These are phyloP conservation scores for Jamesozyma piceae DNA, from an alignment of 805 yeast species.

Conservation along the genomic window DNA sequence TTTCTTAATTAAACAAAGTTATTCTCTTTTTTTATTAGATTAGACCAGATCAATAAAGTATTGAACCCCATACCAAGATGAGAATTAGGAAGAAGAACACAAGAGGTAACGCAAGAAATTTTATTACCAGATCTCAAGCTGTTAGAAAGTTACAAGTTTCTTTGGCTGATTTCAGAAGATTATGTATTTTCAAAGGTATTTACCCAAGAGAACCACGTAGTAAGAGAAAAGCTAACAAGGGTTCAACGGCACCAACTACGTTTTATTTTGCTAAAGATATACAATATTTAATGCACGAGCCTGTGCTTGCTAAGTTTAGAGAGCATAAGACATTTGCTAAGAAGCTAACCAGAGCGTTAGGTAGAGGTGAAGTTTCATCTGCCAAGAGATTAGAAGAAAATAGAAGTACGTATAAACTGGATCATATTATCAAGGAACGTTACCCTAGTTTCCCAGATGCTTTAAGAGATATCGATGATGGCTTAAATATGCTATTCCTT, in stretches of 20 bases:
- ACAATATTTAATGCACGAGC: constrained; percentile 91
- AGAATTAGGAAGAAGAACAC: constrained; percentile 76
- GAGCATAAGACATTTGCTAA: constrained; percentile 92
- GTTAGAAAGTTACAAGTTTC: constrained; percentile 85
- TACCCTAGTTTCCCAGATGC: constrained; percentile 93
- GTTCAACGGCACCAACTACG: constrained; percentile 93
- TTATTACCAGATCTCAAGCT: constrained; percentile 90
- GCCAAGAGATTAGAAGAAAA: constrained; percentile 78
- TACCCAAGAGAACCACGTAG: constrained; percentile 94
- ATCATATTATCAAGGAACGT: constrained; percentile 86
- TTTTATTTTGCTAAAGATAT: constrained; percentile 92
- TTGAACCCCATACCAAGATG: constrained; percentile 23
- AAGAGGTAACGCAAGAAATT: constrained; percentile 84
- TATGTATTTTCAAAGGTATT: constrained; percentile 96
- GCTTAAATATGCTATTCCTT: constrained; percentile 85
- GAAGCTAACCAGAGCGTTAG: constrained; percentile 80
- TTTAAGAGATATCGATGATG: constrained; percentile 87
- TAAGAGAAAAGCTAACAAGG: constrained; percentile 94
- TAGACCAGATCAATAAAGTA: background rate
- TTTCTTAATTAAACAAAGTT: too few relatives aligned
- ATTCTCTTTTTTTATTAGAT: background rate
- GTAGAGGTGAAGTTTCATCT: constrained; percentile 82
- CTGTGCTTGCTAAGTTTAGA: constrained; percentile 81
- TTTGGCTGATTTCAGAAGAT: constrained; percentile 89
- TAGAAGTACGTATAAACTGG: constrained; percentile 66